Evolutionary conservation across 2,329 filamentous ascomycete genomes (phyloP).

Genomic region (Colletotrichum spinosum): DNA sequence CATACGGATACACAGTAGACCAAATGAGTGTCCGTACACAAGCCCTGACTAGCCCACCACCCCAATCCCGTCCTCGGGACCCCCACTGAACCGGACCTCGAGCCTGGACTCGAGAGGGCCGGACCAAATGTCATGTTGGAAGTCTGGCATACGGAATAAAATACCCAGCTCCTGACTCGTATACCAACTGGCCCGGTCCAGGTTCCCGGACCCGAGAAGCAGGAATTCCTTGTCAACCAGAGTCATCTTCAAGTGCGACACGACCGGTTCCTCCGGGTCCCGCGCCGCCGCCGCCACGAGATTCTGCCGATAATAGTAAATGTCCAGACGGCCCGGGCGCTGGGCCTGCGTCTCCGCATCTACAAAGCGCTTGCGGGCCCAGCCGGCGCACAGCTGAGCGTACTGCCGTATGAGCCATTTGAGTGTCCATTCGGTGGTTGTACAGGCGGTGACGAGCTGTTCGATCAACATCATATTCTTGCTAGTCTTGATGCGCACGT

Average conservation of each 20-base stretch:
- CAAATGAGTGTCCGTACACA: neutral
- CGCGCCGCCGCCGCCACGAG: constrained; percentile 40
- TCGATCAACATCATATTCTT: constrained; percentile 80
- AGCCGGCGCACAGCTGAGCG: constrained; percentile 43
- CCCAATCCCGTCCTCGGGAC: constrained; percentile 1
- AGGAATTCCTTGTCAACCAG: constrained; percentile 76
- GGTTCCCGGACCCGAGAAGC: constrained; percentile 83
- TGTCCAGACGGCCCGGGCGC: constrained; percentile 61
- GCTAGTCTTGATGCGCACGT: constrained; percentile 76
- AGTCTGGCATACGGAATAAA: constrained; percentile 60
- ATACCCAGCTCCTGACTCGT: constrained; percentile 88
- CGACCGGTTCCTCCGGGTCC: constrained; percentile 69
- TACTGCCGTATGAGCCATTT: constrained; percentile 69
- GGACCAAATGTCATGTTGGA: constrained; percentile 53
- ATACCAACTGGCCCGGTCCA: constrained; percentile 88
- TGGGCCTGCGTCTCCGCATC: constrained; percentile 57
- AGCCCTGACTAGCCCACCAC: constrained; percentile 25
- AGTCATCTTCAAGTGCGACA: constrained; percentile 82
- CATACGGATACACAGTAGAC: neutral
- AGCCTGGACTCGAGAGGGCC: constrained; percentile 50
- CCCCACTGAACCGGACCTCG: constrained; percentile 42
- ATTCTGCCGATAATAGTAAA: constrained; percentile 68
- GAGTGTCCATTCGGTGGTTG: constrained; percentile 76
- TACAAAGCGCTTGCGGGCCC: constrained; percentile 24
- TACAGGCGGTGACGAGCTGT: constrained; percentile 83